Percentiles rank a stretch among this genome's conserved stretches.
Evolutionary conservation across 129 eudicot genomes (phyloP).

Genomic region (Deinandra increscens): DNA sequence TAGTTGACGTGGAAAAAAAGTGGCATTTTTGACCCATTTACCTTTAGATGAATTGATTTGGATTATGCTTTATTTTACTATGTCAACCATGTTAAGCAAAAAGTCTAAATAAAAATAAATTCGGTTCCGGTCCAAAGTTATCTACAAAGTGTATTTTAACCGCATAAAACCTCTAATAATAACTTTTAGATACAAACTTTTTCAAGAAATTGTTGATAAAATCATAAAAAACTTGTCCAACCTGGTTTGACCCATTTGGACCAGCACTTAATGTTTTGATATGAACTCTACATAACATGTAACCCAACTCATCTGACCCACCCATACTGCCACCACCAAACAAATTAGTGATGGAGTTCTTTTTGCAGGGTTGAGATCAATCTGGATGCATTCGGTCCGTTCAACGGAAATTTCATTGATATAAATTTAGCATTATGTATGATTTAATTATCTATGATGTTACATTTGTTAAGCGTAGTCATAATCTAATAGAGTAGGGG

Average conservation of each 20-base stretch:
- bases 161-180: neutral
- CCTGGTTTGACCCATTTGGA: neutral
- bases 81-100: neutral
- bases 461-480: too few species aligned
- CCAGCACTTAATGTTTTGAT: neutral
- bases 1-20: neutral
- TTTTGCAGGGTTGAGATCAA: constrained; percentile 11
- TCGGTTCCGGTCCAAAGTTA: neutral
- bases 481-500: too few species aligned
- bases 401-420: too few species aligned
- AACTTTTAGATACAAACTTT: neutral
- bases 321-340: neutral
- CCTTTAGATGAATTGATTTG: neutral
- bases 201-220: neutral
- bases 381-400: too few species aligned
- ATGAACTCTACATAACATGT: neutral
- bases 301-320: neutral
- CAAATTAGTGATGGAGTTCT: too few species aligned
- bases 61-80: neutral
- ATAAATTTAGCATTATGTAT: too few species aligned
- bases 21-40: neutral
- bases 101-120: neutral
- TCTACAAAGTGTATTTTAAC: neutral
- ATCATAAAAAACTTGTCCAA: neutral
- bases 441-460: too few species aligned